Conservation (phyloP, 176 grass and related monocot genomes). For the Triticum turgidum region DNA sequence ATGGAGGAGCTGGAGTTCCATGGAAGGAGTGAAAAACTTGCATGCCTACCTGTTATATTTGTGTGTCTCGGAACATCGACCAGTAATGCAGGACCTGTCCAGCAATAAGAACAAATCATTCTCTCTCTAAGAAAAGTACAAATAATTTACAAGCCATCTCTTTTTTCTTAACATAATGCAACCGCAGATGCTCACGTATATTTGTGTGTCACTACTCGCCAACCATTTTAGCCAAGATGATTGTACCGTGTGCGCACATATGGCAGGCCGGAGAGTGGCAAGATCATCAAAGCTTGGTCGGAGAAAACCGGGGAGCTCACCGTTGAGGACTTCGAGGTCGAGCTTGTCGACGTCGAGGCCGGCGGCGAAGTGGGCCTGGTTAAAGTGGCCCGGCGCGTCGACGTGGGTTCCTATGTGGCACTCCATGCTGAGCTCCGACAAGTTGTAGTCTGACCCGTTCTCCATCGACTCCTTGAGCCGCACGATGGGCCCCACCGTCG, state of each 20-base stretch:
- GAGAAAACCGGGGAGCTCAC: constrained; percentile 13
- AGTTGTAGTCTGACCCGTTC: constrained; percentile 60
- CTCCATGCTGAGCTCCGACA: constrained; percentile 66
- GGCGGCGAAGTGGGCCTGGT: constrained; percentile 52
- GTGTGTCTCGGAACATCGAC: constrained; percentile 86
- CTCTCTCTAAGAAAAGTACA: not conserved
- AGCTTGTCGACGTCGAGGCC: constrained; percentile 76
- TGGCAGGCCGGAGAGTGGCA: not conserved
- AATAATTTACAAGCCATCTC: not conserved
- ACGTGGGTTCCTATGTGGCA: constrained; percentile 71
- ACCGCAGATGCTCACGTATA: no score
- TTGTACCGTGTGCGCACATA: not conserved
- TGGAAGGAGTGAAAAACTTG: not conserved
- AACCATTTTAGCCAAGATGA: no score
- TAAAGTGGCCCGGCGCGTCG: constrained; percentile 62
- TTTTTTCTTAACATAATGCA: no score
- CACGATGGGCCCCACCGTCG: constrained; percentile 45
- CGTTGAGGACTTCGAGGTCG: constrained; percentile 77
- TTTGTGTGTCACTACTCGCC: no score
- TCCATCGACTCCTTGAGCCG: constrained; percentile 63
- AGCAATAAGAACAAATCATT: not conserved
- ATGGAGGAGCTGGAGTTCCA: not conserved
- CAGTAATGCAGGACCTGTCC: constrained; percentile 77
- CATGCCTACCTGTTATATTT: constrained; percentile 83
- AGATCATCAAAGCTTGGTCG: not conserved